A percentile compares a stretch with the other conserved stretches of the same genome.
phyloP scores from a whole-genome alignment of 345 rosid genomes.

The Camelina neglecta region DNA sequence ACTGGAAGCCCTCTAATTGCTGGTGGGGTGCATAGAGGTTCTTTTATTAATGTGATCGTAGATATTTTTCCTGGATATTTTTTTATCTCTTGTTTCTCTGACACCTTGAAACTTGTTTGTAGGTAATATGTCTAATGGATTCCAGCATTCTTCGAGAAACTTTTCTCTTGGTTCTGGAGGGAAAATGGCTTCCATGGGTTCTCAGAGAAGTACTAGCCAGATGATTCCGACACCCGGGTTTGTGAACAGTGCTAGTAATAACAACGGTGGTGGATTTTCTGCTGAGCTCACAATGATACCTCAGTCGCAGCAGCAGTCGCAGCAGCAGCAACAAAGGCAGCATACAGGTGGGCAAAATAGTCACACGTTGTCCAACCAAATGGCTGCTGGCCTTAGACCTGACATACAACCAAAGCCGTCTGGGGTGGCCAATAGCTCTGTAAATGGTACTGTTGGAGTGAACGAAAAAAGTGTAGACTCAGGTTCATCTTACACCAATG shows the following conservation, averaged over 20 bases:
- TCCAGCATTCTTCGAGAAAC: constrained; percentile 67
- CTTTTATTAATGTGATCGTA: constrained; percentile 60
- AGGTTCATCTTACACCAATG: constrained; percentile 54
- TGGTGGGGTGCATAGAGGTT: constrained; percentile 60
- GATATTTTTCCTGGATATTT: constrained; percentile 25
- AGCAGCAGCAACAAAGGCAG: constrained; percentile 75
- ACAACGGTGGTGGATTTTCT: constrained; percentile 62
- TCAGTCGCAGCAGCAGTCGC: constrained; percentile 70
- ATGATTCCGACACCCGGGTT: constrained; percentile 99
- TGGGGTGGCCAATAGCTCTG: constrained; percentile 66
- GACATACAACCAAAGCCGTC: constrained; percentile 73
- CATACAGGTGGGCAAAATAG: constrained; percentile 66
- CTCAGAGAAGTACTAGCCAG: constrained; percentile 69
- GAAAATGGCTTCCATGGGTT: constrained; percentile 66
- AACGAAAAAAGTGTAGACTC: constrained; percentile 55
- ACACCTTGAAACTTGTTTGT: constrained; percentile 39
- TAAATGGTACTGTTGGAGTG: constrained; percentile 69
- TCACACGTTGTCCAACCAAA: constrained; percentile 68
- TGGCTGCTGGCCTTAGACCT: constrained; percentile 63
- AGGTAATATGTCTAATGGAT: constrained; percentile 73
- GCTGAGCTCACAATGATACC: constrained; percentile 67
- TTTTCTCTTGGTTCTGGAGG: constrained; percentile 76
- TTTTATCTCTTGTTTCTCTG: constrained; percentile 30
- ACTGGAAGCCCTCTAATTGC: constrained; percentile 56
- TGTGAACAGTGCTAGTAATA: constrained; percentile 47